Percentiles rank a stretch among this genome's conserved stretches.
These are phyloP conservation scores for Metarhizium guizhouense DNA, from an alignment of 2,329 filamentous ascomycete genomes.

Conservation along the genomic window DNA sequence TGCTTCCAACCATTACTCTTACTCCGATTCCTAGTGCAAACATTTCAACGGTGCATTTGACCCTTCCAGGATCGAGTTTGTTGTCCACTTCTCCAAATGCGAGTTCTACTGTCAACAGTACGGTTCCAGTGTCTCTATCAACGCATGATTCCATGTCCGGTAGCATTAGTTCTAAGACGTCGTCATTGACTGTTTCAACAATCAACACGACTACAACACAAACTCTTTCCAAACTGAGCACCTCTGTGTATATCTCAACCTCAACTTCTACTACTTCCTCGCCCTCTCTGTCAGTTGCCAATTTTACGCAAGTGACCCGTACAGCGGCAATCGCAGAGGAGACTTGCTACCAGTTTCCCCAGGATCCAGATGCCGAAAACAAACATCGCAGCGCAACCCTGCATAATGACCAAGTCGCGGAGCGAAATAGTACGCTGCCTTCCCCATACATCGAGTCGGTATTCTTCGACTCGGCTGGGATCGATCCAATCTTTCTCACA, in stretches of 20 bases:
- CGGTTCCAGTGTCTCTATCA: not conserved
- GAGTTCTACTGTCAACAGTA: not conserved
- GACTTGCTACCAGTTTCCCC: conserved; percentile 22
- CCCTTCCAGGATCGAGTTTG: not conserved
- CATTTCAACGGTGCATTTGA: not conserved
- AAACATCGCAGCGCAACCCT: conserved; percentile 17
- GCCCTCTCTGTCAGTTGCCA: conserved; percentile 17
- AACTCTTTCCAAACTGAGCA: not conserved
- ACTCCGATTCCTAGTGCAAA: not conserved
- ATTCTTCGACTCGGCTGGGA: conserved; percentile 21
- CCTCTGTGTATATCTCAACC: not conserved
- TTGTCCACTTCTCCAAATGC: not conserved
- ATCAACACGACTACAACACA: not conserved
- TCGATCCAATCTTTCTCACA: conserved; percentile 24
- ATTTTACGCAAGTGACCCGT: conserved; percentile 24
- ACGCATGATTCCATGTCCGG: not conserved
- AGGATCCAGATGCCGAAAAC: conserved; percentile 12
- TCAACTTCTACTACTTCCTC: not conserved
- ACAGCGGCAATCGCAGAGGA: conserved; percentile 16
- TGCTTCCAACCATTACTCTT: not conserved
- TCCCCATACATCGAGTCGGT: conserved; percentile 29
- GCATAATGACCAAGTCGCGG: conserved; percentile 21
- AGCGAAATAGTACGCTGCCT: conserved; percentile 22
- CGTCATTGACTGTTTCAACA: not conserved
- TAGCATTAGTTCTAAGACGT: not conserved